These are phyloP conservation scores for Sporopachydermia lactativora DNA, from an alignment of 805 yeast genomes.

Conservation along the genomic window DNA sequence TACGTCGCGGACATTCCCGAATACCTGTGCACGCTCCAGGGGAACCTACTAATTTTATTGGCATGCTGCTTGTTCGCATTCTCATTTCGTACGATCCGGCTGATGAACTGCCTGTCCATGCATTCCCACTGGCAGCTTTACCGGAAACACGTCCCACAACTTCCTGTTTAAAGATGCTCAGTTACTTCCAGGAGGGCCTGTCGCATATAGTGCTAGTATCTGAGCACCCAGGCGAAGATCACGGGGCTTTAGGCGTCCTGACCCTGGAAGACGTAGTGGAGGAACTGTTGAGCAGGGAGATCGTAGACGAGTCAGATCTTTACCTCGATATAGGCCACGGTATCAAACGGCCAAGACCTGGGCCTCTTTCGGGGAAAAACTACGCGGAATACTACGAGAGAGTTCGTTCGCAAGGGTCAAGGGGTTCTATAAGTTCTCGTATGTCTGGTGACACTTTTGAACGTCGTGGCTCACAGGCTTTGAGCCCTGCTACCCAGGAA, in stretches of 20 bases:
- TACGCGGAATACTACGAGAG: slow-evolving; percentile 19
- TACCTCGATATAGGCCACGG: slow-evolving; percentile 61
- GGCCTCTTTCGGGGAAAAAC: slow-evolving; percentile 18
- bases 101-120: slow-evolving; percentile 63
- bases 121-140: slow-evolving; percentile 69
- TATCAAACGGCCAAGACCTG: slow-evolving; percentile 36
- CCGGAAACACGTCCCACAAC: slow-evolving; percentile 71
- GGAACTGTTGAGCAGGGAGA: slow-evolving; percentile 75
- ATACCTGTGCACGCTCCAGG: slow-evolving; percentile 71
- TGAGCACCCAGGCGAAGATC: slow-evolving; percentile 50
- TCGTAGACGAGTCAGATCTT: slow-evolving; percentile 73
- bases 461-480: slow-evolving; percentile 6
- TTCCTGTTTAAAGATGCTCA: slow-evolving; percentile 64
- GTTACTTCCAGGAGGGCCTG: slow-evolving; percentile 77
- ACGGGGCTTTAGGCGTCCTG: slow-evolving; percentile 62
- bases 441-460: slow-evolving; percentile 2
- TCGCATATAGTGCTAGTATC: slow-evolving; percentile 77
- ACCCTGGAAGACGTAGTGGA: slow-evolving; percentile 78
- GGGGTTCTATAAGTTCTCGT: too few relatives aligned
- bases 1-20: slow-evolving; percentile 70
- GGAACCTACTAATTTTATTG: slow-evolving; percentile 68
- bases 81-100: slow-evolving; percentile 76
- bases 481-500: slow-evolving; percentile 3
- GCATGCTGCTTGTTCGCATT: slow-evolving; percentile 68
- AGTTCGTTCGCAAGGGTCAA: too few relatives aligned